Conservation (phyloP, 495 filamentous ascomycete species). For the Penicillium psychrofluorescens region DNA sequence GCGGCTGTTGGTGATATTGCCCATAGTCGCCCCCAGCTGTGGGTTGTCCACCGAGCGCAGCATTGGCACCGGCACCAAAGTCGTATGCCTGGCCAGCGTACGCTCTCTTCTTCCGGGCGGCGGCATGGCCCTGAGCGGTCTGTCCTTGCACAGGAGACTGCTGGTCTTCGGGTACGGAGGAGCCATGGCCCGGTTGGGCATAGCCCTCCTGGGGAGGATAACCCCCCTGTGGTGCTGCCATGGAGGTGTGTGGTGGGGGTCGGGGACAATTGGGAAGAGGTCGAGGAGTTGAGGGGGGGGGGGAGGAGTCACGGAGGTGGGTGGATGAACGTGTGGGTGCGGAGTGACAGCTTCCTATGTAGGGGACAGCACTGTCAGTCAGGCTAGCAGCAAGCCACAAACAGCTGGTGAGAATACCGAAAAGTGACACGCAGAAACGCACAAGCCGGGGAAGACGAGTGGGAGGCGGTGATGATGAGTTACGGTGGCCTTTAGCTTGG, state of each 20-base stretch:
- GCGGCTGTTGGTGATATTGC: constrained; percentile 50
- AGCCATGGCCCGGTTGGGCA: constrained; percentile 41
- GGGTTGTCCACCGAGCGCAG: constrained; percentile 53
- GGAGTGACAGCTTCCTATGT: constrained; percentile 19
- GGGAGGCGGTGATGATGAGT: constrained; percentile 27
- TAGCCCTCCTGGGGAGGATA: constrained; percentile 52
- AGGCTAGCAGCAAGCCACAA: constrained; percentile 12
- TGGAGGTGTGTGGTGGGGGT: constrained; percentile 16
- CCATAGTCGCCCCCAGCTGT: constrained; percentile 47
- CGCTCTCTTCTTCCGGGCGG: constrained; percentile 75
- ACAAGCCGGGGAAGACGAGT: too few species aligned
- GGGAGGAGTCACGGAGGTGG: too few species aligned
- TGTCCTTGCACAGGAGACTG: constrained; percentile 24
- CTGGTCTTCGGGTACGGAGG: constrained; percentile 27
- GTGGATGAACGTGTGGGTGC: constrained; percentile 13
- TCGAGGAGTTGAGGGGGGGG: too few species aligned
- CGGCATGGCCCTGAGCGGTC: constrained; percentile 28
- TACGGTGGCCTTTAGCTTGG: constrained; percentile 36
- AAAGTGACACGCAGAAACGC: too few species aligned
- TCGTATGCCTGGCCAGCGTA: constrained; percentile 95
- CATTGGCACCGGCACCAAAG: constrained; percentile 84
- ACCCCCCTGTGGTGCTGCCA: constrained; percentile 58
- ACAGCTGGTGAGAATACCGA: constrained; percentile 5
- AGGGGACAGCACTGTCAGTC: too few species aligned
- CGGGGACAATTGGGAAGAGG: background rate